Conservation (phyloP, 1,284 basidiomycete genomes). For the Cerrena zonata region DNA sequence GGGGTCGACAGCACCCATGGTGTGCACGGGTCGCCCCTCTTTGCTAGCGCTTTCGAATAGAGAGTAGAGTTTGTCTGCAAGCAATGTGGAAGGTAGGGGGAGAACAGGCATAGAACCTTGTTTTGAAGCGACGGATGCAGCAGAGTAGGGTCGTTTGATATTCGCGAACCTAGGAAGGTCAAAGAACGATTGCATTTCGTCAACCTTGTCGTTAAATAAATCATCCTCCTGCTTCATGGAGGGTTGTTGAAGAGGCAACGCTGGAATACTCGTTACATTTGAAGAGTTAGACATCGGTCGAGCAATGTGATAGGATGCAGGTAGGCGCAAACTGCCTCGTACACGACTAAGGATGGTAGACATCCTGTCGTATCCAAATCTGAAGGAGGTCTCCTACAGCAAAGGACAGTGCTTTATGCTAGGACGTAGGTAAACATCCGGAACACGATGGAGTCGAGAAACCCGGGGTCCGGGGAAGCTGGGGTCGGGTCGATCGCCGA, state of each 20-base stretch:
- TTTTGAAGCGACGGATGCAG: constrained; percentile 77
- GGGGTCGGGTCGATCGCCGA: no score
- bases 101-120: constrained; percentile 81
- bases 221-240: constrained; percentile 58
- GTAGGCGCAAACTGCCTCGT: constrained; percentile 4
- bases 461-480: no score
- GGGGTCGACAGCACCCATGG: constrained; percentile 86
- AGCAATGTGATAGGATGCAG: not conserved
- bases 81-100: constrained; percentile 70
- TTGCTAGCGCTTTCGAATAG: constrained; percentile 61
- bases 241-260: constrained; percentile 60
- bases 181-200: constrained; percentile 71
- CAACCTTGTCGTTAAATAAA: constrained; percentile 60
- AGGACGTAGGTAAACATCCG: not conserved
- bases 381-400: not conserved
- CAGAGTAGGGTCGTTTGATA: constrained; percentile 74
- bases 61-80: constrained; percentile 78
- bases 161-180: constrained; percentile 66
- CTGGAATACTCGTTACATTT: constrained; percentile 9
- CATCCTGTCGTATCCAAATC: constrained; percentile 2
- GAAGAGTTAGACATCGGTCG: constrained; percentile 6
- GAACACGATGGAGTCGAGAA: no score
- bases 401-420: no score
- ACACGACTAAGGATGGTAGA: constrained; percentile 4
- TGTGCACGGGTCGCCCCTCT: constrained; percentile 68